Conservation (phyloP, 2,329 filamentous ascomycete species). For the Neofusicoccum ribis region DNA sequence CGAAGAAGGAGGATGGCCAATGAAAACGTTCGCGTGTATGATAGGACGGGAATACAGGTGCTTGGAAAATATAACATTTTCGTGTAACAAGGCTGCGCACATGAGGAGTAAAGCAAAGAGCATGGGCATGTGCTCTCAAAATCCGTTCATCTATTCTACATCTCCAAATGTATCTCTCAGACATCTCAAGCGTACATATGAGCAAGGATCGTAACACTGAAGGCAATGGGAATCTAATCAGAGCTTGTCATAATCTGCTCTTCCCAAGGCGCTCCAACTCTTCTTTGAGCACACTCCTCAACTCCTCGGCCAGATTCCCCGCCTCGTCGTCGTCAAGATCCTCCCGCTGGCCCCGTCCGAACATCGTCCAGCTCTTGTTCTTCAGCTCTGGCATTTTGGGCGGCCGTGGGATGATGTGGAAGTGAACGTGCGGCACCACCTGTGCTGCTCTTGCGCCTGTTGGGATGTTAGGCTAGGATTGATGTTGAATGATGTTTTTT, state of each 20-base stretch:
- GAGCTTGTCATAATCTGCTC: not conserved
- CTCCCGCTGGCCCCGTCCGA: slow-evolving; percentile 70
- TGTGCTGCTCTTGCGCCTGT: slow-evolving; percentile 79
- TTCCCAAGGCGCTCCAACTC: slow-evolving; percentile 33
- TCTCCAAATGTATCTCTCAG: not conserved
- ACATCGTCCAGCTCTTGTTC: slow-evolving; percentile 75
- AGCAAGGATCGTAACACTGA: not conserved
- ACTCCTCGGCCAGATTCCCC: slow-evolving; percentile 56
- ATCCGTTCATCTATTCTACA: not conserved
- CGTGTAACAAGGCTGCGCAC: no score
- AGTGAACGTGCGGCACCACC: slow-evolving; percentile 91
- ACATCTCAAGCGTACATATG: not conserved
- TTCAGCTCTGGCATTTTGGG: slow-evolving; percentile 52
- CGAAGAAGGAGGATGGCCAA: not conserved
- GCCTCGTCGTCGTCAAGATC: slow-evolving; percentile 79
- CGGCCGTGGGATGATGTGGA: slow-evolving; percentile 87
- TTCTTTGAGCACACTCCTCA: slow-evolving; percentile 41
- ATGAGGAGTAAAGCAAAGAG: not conserved
- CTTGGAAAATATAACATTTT: no score
- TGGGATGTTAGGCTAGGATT: not conserved
- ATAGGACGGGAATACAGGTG: not conserved
- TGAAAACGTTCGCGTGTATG: not conserved
- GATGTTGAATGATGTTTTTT: no score
- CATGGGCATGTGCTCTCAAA: not conserved
- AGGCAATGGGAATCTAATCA: no score